phyloP scores from a whole-genome alignment of 768 basidiomycete species.

The Tricholoma flavovirens region DNA sequence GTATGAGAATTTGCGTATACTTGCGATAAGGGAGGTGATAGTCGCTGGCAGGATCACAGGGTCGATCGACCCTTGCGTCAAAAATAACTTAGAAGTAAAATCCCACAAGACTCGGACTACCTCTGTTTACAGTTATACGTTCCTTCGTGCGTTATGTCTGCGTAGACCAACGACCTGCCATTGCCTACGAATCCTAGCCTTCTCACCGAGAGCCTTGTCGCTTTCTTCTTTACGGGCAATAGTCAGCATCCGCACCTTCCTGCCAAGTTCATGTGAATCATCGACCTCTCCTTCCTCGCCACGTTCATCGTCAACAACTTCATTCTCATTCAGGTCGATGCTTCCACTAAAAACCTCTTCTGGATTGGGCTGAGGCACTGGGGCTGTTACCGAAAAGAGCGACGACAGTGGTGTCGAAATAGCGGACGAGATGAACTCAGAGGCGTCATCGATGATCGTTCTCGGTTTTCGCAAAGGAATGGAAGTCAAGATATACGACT shows the following conservation, averaged over 20 bases:
- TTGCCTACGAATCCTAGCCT: slow-evolving; percentile 30
- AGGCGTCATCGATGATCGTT: slow-evolving; percentile 66
- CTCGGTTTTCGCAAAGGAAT: slow-evolving; percentile 66
- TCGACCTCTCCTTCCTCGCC: slow-evolving; percentile 77
- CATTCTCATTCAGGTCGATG: slow-evolving; percentile 73
- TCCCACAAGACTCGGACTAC: too few relatives aligned
- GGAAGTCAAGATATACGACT: slow-evolving; percentile 57
- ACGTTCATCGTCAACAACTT: slow-evolving; percentile 72
- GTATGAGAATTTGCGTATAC: too few relatives aligned
- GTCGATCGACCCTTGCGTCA: too few relatives aligned
- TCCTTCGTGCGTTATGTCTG: slow-evolving; percentile 30
- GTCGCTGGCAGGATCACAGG: too few relatives aligned
- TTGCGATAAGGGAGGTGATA: too few relatives aligned
- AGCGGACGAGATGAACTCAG: slow-evolving; percentile 56
- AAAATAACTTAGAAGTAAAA: too few relatives aligned
- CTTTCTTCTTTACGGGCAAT: slow-evolving; percentile 35
- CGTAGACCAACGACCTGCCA: slow-evolving; percentile 36
- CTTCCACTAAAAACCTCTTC: slow-evolving; percentile 62
- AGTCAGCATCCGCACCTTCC: slow-evolving; percentile 51
- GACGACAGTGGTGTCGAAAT: slow-evolving; percentile 56
- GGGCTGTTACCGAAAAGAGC: slow-evolving; percentile 36
- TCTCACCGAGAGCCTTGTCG: slow-evolving; percentile 24
- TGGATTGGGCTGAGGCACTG: slow-evolving; percentile 42
- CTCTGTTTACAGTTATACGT: too few relatives aligned
- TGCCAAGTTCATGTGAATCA: slow-evolving; percentile 53